Evolutionary conservation across 805 yeast genomes (phyloP), one percentile per base, ranked within the genome.

Genomic region (Candida chauliodis): DNA sequence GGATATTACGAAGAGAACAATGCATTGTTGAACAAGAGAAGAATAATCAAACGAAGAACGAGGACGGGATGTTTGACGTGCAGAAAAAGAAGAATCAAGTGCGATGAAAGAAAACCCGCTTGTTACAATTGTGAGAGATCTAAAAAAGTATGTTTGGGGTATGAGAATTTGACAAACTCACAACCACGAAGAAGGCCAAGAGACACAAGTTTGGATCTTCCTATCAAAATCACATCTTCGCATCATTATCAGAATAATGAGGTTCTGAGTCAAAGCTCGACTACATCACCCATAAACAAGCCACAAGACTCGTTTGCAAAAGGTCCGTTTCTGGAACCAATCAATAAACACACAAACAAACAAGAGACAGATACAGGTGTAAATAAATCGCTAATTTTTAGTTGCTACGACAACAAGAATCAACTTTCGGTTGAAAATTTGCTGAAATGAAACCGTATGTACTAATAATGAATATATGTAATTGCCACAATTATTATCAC

Each of bases 1-100:
- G 30, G 34, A 28, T 27, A 27, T 10, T 42, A 40, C 22, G 60
- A 53, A 30, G 57, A 58, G 22, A 60, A 59, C 40, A 56, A 59
- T 30, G 62, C 65, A 18, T 45, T 57, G 38, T 26, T 61, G 34
- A 55, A 57, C 47, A 65, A 64, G 42, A 52, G 73, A 35, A 55
- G 76, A 34, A 66, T 71, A 44, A 69, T 76, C 43, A 73, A 79
- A 50, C 63, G 81, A 32, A 65, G 90, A 36, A 83, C 89, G 2
- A 66, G 84, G 50, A 81, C 89, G 0, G 91, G 91, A 2, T 83
- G 90, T 55, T 58, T 81, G 40, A 83, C 90, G 1, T 83, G 90
- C 54, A 69, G 89, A 23, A 74, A 78, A 52, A 61, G 89, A 44
- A 64, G 89, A 31, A 79, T 82, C 51, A 82, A 82, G 60, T 83